phyloP scores from a whole-genome alignment of 2,329 filamentous ascomycete genomes.

The Corynespora cassiicola region DNA sequence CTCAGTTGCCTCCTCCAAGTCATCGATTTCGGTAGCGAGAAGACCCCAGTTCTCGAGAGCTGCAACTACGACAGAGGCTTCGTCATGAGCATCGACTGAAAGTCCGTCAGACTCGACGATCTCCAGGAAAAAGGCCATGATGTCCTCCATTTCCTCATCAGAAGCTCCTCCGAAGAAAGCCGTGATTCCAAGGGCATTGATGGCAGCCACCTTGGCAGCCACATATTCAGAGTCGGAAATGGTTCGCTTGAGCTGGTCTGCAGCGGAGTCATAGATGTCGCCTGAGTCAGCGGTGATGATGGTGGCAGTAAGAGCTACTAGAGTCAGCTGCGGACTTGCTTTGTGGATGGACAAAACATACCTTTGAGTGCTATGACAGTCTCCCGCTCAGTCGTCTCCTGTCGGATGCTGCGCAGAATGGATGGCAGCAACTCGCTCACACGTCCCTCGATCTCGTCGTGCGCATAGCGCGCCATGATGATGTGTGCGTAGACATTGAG shows the following conservation, averaged over 20 bases:
- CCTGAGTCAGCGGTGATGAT: conserved; percentile 71
- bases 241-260: conserved; percentile 64
- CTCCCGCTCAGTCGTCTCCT: conserved; percentile 72
- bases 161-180: conserved; percentile 78
- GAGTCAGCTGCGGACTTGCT: conserved; percentile 17
- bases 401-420: conserved; percentile 74
- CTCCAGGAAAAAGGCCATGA: conserved; percentile 77
- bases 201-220: conserved; percentile 70
- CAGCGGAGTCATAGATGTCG: conserved; percentile 69
- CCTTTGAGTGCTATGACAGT: conserved; percentile 71
- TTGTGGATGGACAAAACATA: conserved; percentile 23
- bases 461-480: conserved; percentile 71
- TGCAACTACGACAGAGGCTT: conserved; percentile 72
- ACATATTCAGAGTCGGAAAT: conserved; percentile 72
- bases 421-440: conserved; percentile 68
- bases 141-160: conserved; percentile 70
- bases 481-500: conserved; percentile 69
- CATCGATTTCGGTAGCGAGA: conserved; percentile 77
- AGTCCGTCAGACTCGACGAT: conserved; percentile 82
- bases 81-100: conserved; percentile 73
- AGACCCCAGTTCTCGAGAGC: conserved; percentile 82
- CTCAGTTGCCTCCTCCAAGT: conserved; percentile 74
- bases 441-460: conserved; percentile 65
- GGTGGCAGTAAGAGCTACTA: conserved; percentile 69
- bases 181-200: conserved; percentile 76